Evolutionary conservation across 805 yeast genomes (phyloP).

Genomic region (Nakazawaea populi): DNA sequence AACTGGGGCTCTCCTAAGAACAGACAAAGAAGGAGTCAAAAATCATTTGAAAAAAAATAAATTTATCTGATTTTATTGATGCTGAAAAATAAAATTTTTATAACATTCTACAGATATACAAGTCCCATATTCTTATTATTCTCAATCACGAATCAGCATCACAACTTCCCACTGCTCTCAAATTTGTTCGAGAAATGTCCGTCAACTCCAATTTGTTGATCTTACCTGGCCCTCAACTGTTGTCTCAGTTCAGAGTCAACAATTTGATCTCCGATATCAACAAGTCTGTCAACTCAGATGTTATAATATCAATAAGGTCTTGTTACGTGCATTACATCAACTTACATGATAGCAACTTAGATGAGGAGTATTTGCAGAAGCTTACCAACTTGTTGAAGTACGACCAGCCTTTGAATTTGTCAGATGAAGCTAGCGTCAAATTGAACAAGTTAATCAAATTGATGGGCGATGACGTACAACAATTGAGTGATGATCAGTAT

Average conservation of each 20-base stretch:
- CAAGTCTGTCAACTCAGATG: conserved; percentile 58
- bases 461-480: conserved; percentile 21
- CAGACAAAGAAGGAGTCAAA: too few species aligned
- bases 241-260: conserved; percentile 80
- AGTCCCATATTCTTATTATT: too few species aligned
- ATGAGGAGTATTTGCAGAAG: conserved; percentile 37
- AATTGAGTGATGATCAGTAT: conserved; percentile 38
- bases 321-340: conserved; percentile 80
- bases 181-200: background rate
- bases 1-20: too few species aligned
- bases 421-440: conserved; percentile 28
- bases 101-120: too few species aligned
- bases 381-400: conserved; percentile 65
- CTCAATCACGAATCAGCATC: too few species aligned
- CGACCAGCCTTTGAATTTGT: conserved; percentile 56
- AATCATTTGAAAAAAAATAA: too few species aligned
- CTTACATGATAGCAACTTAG: conserved; percentile 32
- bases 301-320: conserved; percentile 65
- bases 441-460: conserved; percentile 19
- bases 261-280: conserved; percentile 69
- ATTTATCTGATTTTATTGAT: too few species aligned
- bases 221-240: conserved; percentile 85
- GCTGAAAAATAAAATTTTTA: too few species aligned
- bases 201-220: conserved; percentile 27
- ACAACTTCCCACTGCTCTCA: too few species aligned